Conservation (phyloP, 225 moss, liverwort and hornwort species). For the Takakia lepidozioides region DNA sequence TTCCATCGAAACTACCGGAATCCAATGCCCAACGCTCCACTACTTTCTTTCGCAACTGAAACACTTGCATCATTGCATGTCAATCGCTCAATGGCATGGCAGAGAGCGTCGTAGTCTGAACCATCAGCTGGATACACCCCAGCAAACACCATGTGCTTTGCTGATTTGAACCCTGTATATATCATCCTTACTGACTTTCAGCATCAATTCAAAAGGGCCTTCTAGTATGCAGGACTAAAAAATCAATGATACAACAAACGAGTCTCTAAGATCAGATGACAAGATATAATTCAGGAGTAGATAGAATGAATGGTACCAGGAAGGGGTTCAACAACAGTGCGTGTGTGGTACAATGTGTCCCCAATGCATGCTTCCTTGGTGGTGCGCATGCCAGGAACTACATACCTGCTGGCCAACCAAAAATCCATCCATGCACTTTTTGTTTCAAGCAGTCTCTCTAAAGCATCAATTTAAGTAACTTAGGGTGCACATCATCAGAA, state of each 20-base stretch:
- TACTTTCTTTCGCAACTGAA: slow-evolving; percentile 75
- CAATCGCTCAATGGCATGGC: slow-evolving; percentile 71
- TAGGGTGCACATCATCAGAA: too few species aligned
- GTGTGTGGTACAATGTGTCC: slow-evolving; percentile 73
- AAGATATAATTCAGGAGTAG: too few species aligned
- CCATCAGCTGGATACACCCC: slow-evolving; percentile 93
- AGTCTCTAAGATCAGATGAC: too few species aligned
- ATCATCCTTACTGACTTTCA: too few species aligned
- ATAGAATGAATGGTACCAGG: too few species aligned
- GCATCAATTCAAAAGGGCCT: too few species aligned
- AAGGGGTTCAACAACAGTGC: slow-evolving; percentile 58
- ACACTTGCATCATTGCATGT: slow-evolving; percentile 91
- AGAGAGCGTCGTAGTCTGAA: slow-evolving; percentile 79
- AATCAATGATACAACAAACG: too few species aligned
- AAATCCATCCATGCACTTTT: too few species aligned
- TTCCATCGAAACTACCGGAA: too few species aligned
- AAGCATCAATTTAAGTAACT: too few species aligned
- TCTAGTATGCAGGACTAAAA: too few species aligned
- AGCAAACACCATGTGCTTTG: slow-evolving; percentile 92
- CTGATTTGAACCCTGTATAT: slow-evolving; percentile 67
- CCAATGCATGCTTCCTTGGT: slow-evolving; percentile 87
- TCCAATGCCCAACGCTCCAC: slow-evolving; percentile 80
- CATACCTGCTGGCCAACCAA: slow-evolving; percentile 36
- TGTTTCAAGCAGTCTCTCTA: too few species aligned
- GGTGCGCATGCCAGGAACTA: slow-evolving; percentile 93